These are phyloP conservation scores for Thermomyces lanuginosus DNA, from an alignment of 2,329 filamentous ascomycete genomes.

Conservation along the genomic window DNA sequence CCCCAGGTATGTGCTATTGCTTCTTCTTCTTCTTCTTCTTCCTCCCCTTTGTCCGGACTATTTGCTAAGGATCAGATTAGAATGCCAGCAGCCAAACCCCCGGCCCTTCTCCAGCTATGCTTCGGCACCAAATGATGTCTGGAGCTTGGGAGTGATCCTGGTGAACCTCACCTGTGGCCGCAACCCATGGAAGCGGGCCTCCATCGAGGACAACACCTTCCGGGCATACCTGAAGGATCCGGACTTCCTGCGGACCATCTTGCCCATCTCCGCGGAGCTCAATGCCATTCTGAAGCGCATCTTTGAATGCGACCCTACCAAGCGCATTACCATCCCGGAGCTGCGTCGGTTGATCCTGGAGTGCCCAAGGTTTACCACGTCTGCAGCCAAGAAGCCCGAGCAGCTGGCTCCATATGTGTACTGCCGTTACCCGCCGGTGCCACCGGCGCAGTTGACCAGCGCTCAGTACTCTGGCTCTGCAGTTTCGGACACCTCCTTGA, in stretches of 20 bases:
- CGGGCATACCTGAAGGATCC: constrained; percentile 71
- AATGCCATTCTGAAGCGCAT: constrained; percentile 75
- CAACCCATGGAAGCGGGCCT: constrained; percentile 97
- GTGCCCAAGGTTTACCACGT: constrained; percentile 54
- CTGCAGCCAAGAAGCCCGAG: constrained; percentile 19
- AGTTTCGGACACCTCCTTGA: constrained; percentile 24
- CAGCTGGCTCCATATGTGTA: constrained; percentile 20
- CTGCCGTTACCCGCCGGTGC: constrained; percentile 20
- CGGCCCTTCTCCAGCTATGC: constrained; percentile 63
- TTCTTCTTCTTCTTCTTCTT: constrained; percentile 6
- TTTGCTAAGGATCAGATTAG: constrained; percentile 31
- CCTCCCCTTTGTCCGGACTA: neutral
- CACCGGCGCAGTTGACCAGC: constrained; percentile 19
- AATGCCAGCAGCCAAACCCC: constrained; percentile 68
- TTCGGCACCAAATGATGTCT: constrained; percentile 90
- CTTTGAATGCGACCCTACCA: constrained; percentile 70
- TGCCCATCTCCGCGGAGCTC: constrained; percentile 77
- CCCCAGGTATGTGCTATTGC: constrained; percentile 57
- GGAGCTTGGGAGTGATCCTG: constrained; percentile 94
- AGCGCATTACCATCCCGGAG: constrained; percentile 67
- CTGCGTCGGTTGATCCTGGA: constrained; percentile 59
- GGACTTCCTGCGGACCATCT: constrained; percentile 79
- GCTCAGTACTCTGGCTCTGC: constrained; percentile 24
- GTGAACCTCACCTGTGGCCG: constrained; percentile 95
- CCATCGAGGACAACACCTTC: constrained; percentile 85